phyloP scores from a whole-genome alignment of 768 basidiomycete genomes.

The Boletellus ananas region DNA sequence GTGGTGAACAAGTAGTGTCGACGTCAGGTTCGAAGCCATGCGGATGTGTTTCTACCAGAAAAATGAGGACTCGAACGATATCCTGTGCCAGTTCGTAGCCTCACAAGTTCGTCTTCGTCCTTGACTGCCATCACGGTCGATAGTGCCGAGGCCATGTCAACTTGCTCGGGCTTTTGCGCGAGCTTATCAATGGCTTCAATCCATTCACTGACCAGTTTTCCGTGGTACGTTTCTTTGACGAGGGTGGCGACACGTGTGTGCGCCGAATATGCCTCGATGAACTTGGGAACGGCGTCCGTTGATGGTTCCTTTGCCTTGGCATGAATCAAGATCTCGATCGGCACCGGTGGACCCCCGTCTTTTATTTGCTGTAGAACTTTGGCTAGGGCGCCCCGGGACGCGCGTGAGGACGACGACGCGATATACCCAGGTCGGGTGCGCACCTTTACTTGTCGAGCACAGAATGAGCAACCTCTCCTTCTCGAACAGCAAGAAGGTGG shows the following conservation, averaged over 20 bases:
- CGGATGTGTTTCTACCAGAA: slow-evolving; percentile 67
- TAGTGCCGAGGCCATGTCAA: slow-evolving; percentile 76
- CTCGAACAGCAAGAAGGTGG: slow-evolving; percentile 82
- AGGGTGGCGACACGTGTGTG: slow-evolving; percentile 69
- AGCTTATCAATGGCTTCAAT: slow-evolving; percentile 55
- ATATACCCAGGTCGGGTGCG: slow-evolving; percentile 6
- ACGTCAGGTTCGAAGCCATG: slow-evolving; percentile 73
- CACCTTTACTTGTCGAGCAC: slow-evolving; percentile 88
- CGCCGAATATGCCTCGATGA: slow-evolving; percentile 58
- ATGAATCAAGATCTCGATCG: slow-evolving; percentile 73
- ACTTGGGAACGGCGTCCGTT: slow-evolving; percentile 69
- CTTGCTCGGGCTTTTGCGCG: slow-evolving; percentile 60
- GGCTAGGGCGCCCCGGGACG: slow-evolving; percentile 45
- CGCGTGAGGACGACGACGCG: slow-evolving; percentile 10
- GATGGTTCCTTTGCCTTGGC: slow-evolving; percentile 77
- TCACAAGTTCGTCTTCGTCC: slow-evolving; percentile 86
- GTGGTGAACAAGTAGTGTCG: slow-evolving; percentile 80
- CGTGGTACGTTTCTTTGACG: slow-evolving; percentile 77
- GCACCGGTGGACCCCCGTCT: slow-evolving; percentile 49
- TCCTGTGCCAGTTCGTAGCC: slow-evolving; percentile 25
- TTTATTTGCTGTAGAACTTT: slow-evolving; percentile 82
- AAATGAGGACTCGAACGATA: slow-evolving; percentile 8
- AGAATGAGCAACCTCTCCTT: slow-evolving; percentile 74
- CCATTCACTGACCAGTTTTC: slow-evolving; percentile 89
- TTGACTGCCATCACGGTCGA: slow-evolving; percentile 82